A percentile compares a stretch with the other conserved stretches of the same genome.
These are phyloP conservation scores for Aspergillus brasiliensis DNA, from an alignment of 2,329 filamentous ascomycete genomes.

Conservation along the genomic window DNA sequence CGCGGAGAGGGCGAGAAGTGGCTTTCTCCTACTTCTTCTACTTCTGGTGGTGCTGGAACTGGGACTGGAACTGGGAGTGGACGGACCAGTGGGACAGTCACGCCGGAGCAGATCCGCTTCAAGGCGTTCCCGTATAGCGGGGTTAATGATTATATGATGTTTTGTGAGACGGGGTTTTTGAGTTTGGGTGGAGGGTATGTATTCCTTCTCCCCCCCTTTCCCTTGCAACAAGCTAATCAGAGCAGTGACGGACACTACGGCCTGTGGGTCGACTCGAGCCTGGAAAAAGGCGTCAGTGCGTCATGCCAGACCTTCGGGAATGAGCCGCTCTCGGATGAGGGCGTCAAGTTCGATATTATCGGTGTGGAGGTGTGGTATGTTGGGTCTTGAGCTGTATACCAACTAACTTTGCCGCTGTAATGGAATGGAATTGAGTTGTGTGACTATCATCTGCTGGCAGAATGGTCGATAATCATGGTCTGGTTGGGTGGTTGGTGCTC, in stretches of 20 bases:
- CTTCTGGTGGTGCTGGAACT: constrained; percentile 20
- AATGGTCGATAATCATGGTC: background rate
- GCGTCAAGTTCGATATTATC: constrained; percentile 85
- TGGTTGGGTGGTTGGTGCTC: background rate
- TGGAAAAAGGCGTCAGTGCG: constrained; percentile 81
- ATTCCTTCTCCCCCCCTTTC: background rate
- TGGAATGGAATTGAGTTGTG: background rate
- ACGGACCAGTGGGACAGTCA: constrained; percentile 52
- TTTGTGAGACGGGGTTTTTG: constrained; percentile 82
- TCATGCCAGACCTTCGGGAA: constrained; percentile 92
- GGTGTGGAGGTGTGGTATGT: constrained; percentile 94
- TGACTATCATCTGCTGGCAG: background rate
- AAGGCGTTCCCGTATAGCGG: constrained; percentile 97
- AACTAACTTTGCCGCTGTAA: background rate
- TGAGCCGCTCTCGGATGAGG: constrained; percentile 88
- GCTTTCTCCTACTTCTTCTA: background rate
- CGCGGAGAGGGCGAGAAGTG: constrained; percentile 33
- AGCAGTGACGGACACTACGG: constrained; percentile 79
- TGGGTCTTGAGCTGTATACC: constrained; percentile 50
- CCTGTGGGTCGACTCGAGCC: constrained; percentile 84
- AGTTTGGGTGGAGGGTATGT: constrained; percentile 77
- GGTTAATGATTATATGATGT: constrained; percentile 94
- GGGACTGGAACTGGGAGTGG: constrained; percentile 10
- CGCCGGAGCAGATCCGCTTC: constrained; percentile 80
- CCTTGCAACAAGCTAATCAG: background rate